Conservation (phyloP, 495 filamentous ascomycete species). For the Hyaloscypha hepaticicola region DNA sequence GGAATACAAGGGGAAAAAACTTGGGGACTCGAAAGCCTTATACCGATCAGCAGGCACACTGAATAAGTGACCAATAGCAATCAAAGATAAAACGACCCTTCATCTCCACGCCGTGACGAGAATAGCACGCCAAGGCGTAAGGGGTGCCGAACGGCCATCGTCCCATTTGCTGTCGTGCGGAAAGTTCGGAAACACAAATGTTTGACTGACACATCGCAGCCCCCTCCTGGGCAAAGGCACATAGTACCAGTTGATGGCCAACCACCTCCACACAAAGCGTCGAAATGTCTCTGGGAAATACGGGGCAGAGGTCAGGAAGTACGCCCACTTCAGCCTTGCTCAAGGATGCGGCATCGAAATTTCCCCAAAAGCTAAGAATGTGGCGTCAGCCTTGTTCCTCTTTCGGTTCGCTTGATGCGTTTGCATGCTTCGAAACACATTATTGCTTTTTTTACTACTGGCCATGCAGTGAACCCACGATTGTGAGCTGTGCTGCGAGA, state of each 20-base stretch:
- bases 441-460: constrained; percentile 1
- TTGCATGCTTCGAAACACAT: constrained; percentile 6
- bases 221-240: neutral
- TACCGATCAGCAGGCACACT: neutral
- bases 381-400: constrained; percentile 17
- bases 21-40: neutral
- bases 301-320: neutral
- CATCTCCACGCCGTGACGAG: constrained; percentile 15
- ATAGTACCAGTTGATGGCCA: neutral
- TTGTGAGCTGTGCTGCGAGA: neutral
- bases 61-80: neutral
- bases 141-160: neutral
- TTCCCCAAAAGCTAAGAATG: constrained; percentile 19
- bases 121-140: neutral
- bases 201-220: neutral
- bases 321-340: constrained; percentile 7
- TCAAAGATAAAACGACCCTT: neutral
- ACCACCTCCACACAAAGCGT: neutral
- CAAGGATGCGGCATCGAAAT: neutral
- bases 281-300: neutral
- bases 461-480: neutral
- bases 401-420: constrained; percentile 6
- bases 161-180: neutral
- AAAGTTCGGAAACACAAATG: neutral
- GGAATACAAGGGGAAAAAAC: neutral